Conservation (phyloP, 1,284 basidiomycete genomes). For the Apiotrichum mycotoxinovorans region DNA sequence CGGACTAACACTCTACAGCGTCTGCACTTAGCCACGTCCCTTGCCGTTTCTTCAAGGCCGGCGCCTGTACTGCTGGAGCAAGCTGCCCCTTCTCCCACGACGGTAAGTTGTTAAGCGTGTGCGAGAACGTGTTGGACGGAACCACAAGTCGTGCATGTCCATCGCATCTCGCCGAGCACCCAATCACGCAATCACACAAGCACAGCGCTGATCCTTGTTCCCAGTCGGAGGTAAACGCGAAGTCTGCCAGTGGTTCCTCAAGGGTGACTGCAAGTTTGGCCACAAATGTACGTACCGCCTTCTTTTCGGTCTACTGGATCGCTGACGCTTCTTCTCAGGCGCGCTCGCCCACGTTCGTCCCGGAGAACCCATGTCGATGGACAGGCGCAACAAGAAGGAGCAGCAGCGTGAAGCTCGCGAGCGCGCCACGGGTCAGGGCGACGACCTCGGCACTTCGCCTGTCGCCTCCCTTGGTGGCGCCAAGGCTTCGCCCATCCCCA, state of each 20-base stretch:
- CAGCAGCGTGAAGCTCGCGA: conserved; percentile 65
- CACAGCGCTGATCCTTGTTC: background rate
- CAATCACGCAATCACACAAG: too few relatives aligned
- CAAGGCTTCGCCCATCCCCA: conserved; percentile 10
- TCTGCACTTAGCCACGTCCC: conserved; percentile 80
- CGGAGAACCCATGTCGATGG: conserved; percentile 90
- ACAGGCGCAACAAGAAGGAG: conserved; percentile 96
- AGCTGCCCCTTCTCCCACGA: conserved; percentile 91
- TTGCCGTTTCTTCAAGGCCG: conserved; percentile 95
- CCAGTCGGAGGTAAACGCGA: conserved; percentile 77
- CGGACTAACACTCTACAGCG: conserved; percentile 5
- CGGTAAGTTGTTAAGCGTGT: conserved; percentile 35
- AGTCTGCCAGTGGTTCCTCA: conserved; percentile 83
- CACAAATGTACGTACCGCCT: conserved; percentile 69
- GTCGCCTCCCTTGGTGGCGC: conserved; percentile 1
- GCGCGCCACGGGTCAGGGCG: conserved; percentile 13
- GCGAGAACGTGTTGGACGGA: background rate
- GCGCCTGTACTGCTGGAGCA: conserved; percentile 88
- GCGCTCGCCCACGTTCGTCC: conserved; percentile 90
- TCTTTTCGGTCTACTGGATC: background rate
- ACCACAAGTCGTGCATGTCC: too few relatives aligned
- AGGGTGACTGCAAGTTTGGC: conserved; percentile 91
- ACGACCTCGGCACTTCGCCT: conserved; percentile 14
- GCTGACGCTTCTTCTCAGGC: conserved; percentile 30
- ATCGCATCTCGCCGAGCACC: too few relatives aligned